These are phyloP conservation scores for Cymbidium sinense DNA, from an alignment of 106 monocot species.

Conservation along the genomic window DNA sequence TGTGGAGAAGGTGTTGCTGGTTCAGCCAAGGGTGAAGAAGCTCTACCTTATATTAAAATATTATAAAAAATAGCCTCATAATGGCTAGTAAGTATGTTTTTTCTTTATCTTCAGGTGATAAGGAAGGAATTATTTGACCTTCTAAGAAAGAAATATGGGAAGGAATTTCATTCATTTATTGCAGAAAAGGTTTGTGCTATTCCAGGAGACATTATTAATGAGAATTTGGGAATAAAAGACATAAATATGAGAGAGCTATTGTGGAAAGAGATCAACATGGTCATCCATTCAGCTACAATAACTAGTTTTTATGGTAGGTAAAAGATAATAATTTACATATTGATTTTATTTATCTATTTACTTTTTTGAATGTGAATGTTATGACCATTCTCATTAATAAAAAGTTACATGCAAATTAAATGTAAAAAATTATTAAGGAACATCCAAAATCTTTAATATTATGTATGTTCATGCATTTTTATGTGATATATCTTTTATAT, in stretches of 20 bases:
- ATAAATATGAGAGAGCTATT: conserved; percentile 15
- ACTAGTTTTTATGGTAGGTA: conserved; percentile 68
- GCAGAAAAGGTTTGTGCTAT: conserved; percentile 35
- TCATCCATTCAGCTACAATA: conserved; percentile 59
- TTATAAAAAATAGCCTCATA: too few relatives aligned
- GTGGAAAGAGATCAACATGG: conserved; percentile 30
- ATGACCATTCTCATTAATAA: too few relatives aligned
- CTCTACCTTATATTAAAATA: conserved; percentile 32
- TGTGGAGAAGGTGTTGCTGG: conserved; percentile 68
- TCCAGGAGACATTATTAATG: conserved; percentile 34
- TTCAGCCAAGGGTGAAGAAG: conserved; percentile 61
- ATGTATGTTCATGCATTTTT: too few relatives aligned
- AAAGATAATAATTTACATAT: neutral
- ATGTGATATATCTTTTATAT: too few relatives aligned
- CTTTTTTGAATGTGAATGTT: too few relatives aligned
- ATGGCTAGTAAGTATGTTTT: too few relatives aligned
- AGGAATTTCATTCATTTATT: conserved; percentile 35
- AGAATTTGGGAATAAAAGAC: conserved; percentile 44
- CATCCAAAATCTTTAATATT: too few relatives aligned
- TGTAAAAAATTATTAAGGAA: too few relatives aligned
- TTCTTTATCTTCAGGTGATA: conserved; percentile 25
- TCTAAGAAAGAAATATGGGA: conserved; percentile 40
- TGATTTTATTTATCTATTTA: too few relatives aligned
- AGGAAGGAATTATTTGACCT: conserved; percentile 44
- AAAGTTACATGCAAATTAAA: too few relatives aligned